Base-by-base conservation (phyloP, 2,329 filamentous ascomycete species). In the Xylariaceae sp. region DNA sequence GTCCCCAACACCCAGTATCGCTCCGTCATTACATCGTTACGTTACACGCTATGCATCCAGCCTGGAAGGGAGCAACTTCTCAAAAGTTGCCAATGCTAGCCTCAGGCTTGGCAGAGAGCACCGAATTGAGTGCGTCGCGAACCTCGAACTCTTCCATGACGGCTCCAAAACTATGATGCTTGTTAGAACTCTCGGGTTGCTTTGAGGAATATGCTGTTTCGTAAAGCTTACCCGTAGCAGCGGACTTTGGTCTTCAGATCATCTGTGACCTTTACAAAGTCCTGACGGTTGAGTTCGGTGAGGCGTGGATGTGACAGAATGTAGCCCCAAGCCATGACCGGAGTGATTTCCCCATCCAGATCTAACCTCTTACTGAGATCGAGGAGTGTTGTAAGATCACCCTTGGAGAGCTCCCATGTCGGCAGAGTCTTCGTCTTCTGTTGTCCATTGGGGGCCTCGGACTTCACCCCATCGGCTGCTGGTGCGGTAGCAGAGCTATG, bases 321-420 rank as follows among this genome's bases (percentile, higher is more conserved):
- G 72, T 89, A 88, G 45, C 90, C 88, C 84, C 94, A 93, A 0
- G 92, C 92, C 90, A 96, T 96, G 60, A 97, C 89, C 0, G 94
- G 94, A 16, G 93, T 97, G 63, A 97, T 89, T 72, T 95, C 90
- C 47, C 90, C 90, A 55, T 94, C 89, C 2, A 94, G 82, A 61
- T 94, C 86, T 22, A 97, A 78, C 62, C 86, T 84, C 61, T 86
- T 82, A 73, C 90, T 96, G 50, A 97, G 79, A 66, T 96, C 88
- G 54, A 97, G 80, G 48, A 97, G 77, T 48, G 88, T 95, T 47
- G 86, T 76, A 45, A 99, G 78, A 64, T 94, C 90, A 36, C 81
- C 81, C 67, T 87, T 89, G 53, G 80, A 84, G 6, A 94, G 74
- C 66, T 94, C 87, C 73, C 90, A 93, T 45, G 92, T 93, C 68